Percentiles rank a stretch among this genome's conserved stretches.
Conservation (phyloP, 2,329 filamentous ascomycete genomes). For the Colletotrichum sidae region DNA sequence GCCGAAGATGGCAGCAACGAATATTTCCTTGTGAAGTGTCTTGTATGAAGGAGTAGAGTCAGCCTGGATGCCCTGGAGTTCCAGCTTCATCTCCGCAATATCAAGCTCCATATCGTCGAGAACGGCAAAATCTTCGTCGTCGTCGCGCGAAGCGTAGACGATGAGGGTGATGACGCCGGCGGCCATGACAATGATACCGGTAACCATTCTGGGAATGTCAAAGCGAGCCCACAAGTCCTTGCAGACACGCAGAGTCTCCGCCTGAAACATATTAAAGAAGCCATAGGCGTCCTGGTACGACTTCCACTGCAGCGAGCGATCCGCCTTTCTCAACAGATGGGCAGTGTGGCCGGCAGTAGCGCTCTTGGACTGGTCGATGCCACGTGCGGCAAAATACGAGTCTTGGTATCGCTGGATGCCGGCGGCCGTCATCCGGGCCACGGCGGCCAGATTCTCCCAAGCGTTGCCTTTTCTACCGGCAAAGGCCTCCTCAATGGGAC, state of each 20-base stretch:
- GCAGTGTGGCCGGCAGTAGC: slow-evolving; percentile 51
- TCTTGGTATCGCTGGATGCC: slow-evolving; percentile 91
- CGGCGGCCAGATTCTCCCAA: slow-evolving; percentile 81
- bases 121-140: slow-evolving; percentile 65
- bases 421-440: slow-evolving; percentile 81
- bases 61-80: slow-evolving; percentile 55
- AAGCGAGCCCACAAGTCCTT: slow-evolving; percentile 92
- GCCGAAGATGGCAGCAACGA: slow-evolving; percentile 50
- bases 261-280: slow-evolving; percentile 80
- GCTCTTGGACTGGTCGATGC: slow-evolving; percentile 71
- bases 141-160: slow-evolving; percentile 75
- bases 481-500: slow-evolving; percentile 95
- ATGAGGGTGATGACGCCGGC: slow-evolving; percentile 76
- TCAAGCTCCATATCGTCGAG: slow-evolving; percentile 69
- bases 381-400: slow-evolving; percentile 81
- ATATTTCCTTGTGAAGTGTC: slow-evolving; percentile 52
- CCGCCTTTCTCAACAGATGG: slow-evolving; percentile 61
- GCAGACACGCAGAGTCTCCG: slow-evolving; percentile 81
- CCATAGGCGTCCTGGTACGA: slow-evolving; percentile 59
- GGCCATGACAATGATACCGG: slow-evolving; percentile 79
- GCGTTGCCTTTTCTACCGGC: slow-evolving; percentile 75
- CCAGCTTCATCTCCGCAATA: slow-evolving; percentile 67
- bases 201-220: slow-evolving; percentile 85
- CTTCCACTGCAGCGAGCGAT: slow-evolving; percentile 52
- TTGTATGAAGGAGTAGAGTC: slow-evolving; percentile 48